Base-by-base conservation (phyloP, 2,329 filamentous ascomycete genomes). In the Nothomitra cinnamomea region DNA sequence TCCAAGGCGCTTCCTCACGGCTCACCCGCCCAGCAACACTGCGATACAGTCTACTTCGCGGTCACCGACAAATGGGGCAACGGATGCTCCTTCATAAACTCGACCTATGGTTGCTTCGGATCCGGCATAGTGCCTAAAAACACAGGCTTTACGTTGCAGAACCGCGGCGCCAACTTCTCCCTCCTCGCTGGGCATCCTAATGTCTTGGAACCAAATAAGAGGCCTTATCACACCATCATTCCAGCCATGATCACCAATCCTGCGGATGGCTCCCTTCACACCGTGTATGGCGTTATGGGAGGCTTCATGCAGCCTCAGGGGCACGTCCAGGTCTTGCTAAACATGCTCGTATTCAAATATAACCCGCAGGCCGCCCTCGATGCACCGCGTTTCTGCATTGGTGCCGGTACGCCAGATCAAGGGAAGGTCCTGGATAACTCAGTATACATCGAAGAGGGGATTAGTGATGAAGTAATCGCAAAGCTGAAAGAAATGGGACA, bases 291-390 rank as follows among this genome's bases (percentile, higher is more conserved):
- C 53, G 90, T 96, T 56, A 96, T 96, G 92, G 92, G 92, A 52
- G 90, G 88, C 1, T 96, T 94, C 69, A 96, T 96, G 85, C 92
- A 98, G 69, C 92, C 92, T 0, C 92, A 96, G 67, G 92, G 90
- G 21, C 92, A 96, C 56, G 82, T 96, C 0, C 92, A 96, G 67
- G 88, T 95, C 0, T 70, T 98, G 8, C 73, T 96, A 1, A 94
- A 94, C 59, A 89, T 94, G 77, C 69, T 94, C 0, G 79, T 88
- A 0, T 94, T 89, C 60, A 80, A 81, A 1, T 73, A 87, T 53
- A 83, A 82, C 57, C 88, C 89, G 0, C 92, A 98, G 67, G 80
- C 87, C 56, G 88, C 90, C 2, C 75, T 96, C 0, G 92, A 98
- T 63, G 84, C 90, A 2, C 90, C 92, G 15, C 75, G 92, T n/a